Conservation (phyloP, 2,329 filamentous ascomycete species). For the Exutisphaerella laricina region DNA sequence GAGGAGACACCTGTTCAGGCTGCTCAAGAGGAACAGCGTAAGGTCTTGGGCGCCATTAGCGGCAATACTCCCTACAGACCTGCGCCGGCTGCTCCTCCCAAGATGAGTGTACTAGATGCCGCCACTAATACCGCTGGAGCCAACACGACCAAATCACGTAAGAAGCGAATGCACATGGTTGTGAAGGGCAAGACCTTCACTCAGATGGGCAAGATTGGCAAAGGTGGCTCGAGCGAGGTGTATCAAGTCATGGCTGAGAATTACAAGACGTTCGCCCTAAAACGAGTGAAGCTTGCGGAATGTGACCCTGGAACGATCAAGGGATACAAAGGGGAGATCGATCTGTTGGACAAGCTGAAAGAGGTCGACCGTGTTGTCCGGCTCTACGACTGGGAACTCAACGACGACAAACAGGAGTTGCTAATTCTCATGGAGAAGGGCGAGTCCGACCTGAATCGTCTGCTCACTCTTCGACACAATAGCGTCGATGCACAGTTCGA, state of each 20-base stretch:
- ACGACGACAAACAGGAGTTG: conserved; percentile 77
- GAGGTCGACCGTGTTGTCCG: conserved; percentile 87
- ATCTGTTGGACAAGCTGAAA: conserved; percentile 73
- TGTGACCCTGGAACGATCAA: conserved; percentile 77
- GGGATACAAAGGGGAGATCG: conserved; percentile 93
- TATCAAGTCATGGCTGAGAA: conserved; percentile 97
- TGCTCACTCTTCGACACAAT: conserved; percentile 67
- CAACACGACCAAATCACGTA: conserved; percentile 65
- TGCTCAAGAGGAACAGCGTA: conserved; percentile 34
- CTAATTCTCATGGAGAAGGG: conserved; percentile 96
- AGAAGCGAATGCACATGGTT: conserved; percentile 74
- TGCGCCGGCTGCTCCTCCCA: conserved; percentile 75
- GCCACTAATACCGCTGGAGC: conserved; percentile 80
- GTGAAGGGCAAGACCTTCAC: conserved; percentile 92
- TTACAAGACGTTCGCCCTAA: conserved; percentile 89
- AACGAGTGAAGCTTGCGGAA: conserved; percentile 84
- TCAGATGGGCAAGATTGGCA: conserved; percentile 80
- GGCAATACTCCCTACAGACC: conserved; percentile 71
- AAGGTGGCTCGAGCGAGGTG: conserved; percentile 88
- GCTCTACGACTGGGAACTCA: conserved; percentile 87
- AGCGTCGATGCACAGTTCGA: conserved; percentile 70
- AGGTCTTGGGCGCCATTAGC: conserved; percentile 49
- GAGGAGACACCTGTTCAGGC: conserved; percentile 38
- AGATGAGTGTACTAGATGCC: conserved; percentile 93
- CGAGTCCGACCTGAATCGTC: conserved; percentile 83